Base-by-base conservation (phyloP, 2,329 filamentous ascomycete genomes). In the Aspergillus glaucus region DNA sequence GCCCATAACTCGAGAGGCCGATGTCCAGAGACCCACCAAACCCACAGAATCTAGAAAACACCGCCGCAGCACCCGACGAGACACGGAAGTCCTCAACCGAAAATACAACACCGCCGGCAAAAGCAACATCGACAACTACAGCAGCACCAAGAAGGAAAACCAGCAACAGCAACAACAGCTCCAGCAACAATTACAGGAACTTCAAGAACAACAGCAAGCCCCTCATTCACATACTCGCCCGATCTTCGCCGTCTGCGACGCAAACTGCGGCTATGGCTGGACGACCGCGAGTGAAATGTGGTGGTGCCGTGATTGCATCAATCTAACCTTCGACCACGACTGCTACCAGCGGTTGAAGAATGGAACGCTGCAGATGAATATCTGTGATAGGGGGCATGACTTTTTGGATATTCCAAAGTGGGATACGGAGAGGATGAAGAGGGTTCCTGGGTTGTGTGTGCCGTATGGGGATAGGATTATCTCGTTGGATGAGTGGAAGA, bases 221-320 rank as follows among this genome's bases (percentile, higher is more conserved):
- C 10, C 15, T n/a, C 39, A 14, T 19, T 19, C 39, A 21, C 39
- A 24, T 19, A 22, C 39, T 7, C 34, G 34, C 5, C 21, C 39
- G 4, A 19, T 46, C 5, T 52, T 46, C 12, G 44, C 50, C 4
- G 30, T 46, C 43, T 59, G 55, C 22, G 52, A 55, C 36, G 54
- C 55, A 19, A 41, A 49, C 10, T 58, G 56, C 30, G 52, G 48
- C 6, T 32, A 43, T 9, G 42, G 24, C 12, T 65, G 56, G 59
- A 43, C 45, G 12, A 52, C 50, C n/a, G 57, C 61, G 8, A 52
- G 59, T 30, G 55, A 63, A 21, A 55, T 65, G 45, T 59, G 60
- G 46, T 55, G 54, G 44, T 64, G 62, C 51, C 56, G 51, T 47
- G 60, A 64, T 44, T 66, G 62, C 44, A 56, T 59, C 7, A 57